Evolutionary conservation across 2,329 filamentous ascomycete genomes (phyloP), one percentile per base, ranked within the genome.

Genomic region (Arachnomyces sp.): DNA sequence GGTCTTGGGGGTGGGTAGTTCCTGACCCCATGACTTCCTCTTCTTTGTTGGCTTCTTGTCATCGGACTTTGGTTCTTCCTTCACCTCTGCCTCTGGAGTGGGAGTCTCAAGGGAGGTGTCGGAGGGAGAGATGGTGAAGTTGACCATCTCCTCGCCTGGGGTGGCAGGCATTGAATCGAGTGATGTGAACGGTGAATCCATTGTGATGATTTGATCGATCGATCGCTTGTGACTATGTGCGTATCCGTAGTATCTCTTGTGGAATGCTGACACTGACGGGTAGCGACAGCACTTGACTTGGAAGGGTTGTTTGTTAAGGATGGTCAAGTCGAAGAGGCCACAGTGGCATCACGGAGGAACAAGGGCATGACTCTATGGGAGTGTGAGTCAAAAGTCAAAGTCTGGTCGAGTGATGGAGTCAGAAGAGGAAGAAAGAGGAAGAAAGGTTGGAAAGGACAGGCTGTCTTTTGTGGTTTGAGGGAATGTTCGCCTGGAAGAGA

Each of bases 11-110:
- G 93, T 86, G 13, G 92, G 92, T 31, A 96, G 80, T 62, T 94
- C 86, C 66, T 98, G 92, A 36, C 92, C 92, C 92, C 92, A 98
- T 36, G 92, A 96, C 71, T 96, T 98, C 56, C 92, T 77, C 78
- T 95, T 95, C 78, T 95, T 95, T 28, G 75, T 69, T 1, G 77
- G 74, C 70, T 86, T 92, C 74, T 85, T 86, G 44, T 66, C 63
- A 34, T 82, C 76, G 0, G 62, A 32, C 45, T 51, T 58, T 29
- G 30, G 48, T n/a, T 49, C 46, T 17, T 50, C 45, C 17, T 52
- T 43, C 7, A 38, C 39, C 42, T 54, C 55, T 2, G 49, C 43
- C 14, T 55, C 52, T 2, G 57, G 47, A 3, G 52, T 43, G 18
- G 43, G 9, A n/a, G 42, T 39, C 7, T 47, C 45, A 14, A 66